phyloP scores from a whole-genome alignment of 116 monocot genomes.

The Dioscorea cayenensis region DNA sequence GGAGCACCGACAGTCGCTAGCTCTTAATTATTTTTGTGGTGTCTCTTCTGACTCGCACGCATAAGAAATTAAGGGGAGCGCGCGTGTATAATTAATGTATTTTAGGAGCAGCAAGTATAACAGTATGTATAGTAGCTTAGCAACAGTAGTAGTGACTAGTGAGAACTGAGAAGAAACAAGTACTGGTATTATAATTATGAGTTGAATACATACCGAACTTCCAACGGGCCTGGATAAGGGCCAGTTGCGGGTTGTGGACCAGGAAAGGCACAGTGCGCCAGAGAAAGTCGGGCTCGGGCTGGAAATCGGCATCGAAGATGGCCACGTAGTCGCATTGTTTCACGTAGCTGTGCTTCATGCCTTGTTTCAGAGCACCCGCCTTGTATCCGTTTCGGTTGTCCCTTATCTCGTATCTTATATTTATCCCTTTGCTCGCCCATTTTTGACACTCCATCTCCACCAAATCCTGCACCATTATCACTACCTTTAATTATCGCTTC shows the following conservation, averaged over 20 bases:
- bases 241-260: constrained; percentile 58
- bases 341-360: constrained; percentile 71
- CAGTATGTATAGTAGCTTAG: no score
- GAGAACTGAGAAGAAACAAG: no score
- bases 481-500: not conserved
- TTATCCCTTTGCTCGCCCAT: constrained; percentile 77
- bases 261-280: constrained; percentile 68
- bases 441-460: constrained; percentile 70
- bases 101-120: no score
- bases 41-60: no score
- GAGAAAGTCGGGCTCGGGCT: constrained; percentile 83
- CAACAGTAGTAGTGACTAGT: no score
- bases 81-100: no score
- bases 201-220: constrained; percentile 42
- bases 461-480: constrained; percentile 36
- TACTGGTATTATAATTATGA: no score
- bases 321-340: constrained; percentile 66
- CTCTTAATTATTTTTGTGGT: no score
- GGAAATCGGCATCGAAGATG: constrained; percentile 91
- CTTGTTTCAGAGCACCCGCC: constrained; percentile 71
- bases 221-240: constrained; percentile 83
- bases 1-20: no score
- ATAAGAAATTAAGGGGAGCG: no score
- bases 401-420: constrained; percentile 67
- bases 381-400: constrained; percentile 76